Percentiles rank a stretch among this genome's conserved stretches.
These are phyloP conservation scores for Hysterium pulicare DNA, from an alignment of 2,329 filamentous ascomycete species.

Conservation along the genomic window DNA sequence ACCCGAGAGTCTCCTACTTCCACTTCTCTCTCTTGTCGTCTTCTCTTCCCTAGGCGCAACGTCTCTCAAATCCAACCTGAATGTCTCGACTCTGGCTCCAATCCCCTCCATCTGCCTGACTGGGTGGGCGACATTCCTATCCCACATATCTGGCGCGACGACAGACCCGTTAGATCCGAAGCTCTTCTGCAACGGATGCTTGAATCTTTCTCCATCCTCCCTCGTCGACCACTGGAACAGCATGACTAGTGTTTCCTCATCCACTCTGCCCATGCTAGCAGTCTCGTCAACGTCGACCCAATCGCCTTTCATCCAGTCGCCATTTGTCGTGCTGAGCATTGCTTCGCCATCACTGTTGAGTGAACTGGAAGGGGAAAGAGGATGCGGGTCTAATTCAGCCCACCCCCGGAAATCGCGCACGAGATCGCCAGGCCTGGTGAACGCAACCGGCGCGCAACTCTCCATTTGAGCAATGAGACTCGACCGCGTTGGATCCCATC, in stretches of 20 bases:
- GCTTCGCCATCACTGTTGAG: neutral
- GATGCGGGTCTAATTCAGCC: conserved; percentile 19
- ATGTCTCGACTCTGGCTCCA: conserved; percentile 20
- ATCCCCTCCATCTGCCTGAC: conserved; percentile 20
- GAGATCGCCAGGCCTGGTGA: conserved; percentile 25
- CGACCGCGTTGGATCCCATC: conserved; percentile 26
- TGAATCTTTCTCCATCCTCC: conserved; percentile 25
- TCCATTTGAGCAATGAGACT: conserved; percentile 18
- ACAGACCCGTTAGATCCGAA: conserved; percentile 19
- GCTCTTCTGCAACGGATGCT: conserved; percentile 24
- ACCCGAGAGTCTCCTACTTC: neutral
- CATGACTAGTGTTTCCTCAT: conserved; percentile 27
- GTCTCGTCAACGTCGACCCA: neutral
- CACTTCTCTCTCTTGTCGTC: neutral
- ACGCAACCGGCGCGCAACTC: conserved; percentile 14
- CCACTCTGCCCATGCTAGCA: conserved; percentile 3
- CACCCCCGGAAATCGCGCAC: conserved; percentile 28
- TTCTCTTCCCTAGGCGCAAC: conserved; percentile 9
- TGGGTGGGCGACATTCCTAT: conserved; percentile 23
- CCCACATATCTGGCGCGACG: conserved; percentile 23
- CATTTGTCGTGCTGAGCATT: neutral
- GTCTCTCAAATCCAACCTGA: conserved; percentile 23
- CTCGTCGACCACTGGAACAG: conserved; percentile 28
- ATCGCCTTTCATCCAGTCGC: neutral
- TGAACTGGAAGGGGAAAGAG: conserved; percentile 11